These are phyloP conservation scores for Cordyceps militaris DNA, from an alignment of 2,329 filamentous ascomycete species.

Conservation along the genomic window DNA sequence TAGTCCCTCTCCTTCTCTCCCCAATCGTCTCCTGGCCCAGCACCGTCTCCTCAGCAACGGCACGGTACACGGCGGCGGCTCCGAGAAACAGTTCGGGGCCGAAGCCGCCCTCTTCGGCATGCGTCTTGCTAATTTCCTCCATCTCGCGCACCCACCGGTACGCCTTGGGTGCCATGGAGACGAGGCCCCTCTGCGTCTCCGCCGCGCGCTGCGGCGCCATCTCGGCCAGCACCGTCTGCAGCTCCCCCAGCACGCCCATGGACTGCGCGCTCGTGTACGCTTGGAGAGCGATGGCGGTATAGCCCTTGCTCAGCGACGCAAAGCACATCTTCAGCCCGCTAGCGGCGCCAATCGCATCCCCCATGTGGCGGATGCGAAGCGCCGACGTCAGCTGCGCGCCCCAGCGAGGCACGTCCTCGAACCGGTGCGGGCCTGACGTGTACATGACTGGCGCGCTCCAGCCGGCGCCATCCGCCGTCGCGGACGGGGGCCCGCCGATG, in stretches of 20 bases:
- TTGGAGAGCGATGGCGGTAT: slow-evolving; percentile 62
- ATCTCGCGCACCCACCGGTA: slow-evolving; percentile 74
- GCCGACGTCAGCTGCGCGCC: slow-evolving; percentile 34
- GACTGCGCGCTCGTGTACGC: slow-evolving; percentile 61
- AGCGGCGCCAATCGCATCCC: slow-evolving; percentile 44
- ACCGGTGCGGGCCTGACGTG: slow-evolving; percentile 39
- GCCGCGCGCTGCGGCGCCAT: slow-evolving; percentile 41
- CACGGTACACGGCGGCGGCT: slow-evolving; percentile 54
- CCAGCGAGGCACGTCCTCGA: slow-evolving; percentile 28
- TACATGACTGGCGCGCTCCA: slow-evolving; percentile 39
- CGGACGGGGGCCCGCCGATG: slow-evolving; percentile 45
- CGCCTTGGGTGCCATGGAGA: slow-evolving; percentile 63
- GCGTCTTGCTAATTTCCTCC: slow-evolving; percentile 64
- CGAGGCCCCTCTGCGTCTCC: slow-evolving; percentile 43
- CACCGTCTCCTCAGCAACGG: slow-evolving; percentile 54
- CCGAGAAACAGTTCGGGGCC: slow-evolving; percentile 46
- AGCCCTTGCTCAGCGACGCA: slow-evolving; percentile 54
- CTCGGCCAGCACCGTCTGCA: slow-evolving; percentile 48
- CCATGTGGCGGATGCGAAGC: slow-evolving; percentile 44
- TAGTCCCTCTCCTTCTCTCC: slow-evolving; percentile 47
- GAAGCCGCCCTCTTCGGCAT: slow-evolving; percentile 59
- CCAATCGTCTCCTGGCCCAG: slow-evolving; percentile 53
- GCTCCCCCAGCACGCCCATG: slow-evolving; percentile 54
- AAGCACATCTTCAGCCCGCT: slow-evolving; percentile 62
- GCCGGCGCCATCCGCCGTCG: slow-evolving; percentile 20